Evolutionary conservation across 441 rosid species (phyloP), one percentile per base, ranked within the genome.

Genomic region (Mallotus repandus): DNA sequence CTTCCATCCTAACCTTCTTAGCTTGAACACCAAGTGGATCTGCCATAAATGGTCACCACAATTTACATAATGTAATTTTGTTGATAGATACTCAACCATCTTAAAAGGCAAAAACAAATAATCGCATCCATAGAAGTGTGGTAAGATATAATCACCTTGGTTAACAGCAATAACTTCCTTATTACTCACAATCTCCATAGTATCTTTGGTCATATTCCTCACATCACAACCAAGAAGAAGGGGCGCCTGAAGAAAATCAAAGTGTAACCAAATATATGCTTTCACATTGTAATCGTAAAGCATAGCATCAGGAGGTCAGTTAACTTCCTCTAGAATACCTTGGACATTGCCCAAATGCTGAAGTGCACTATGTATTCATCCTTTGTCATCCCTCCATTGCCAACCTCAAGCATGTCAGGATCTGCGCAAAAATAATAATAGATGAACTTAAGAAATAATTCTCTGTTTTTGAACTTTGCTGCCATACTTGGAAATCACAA

Each of bases 381-480:
- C 0, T 75, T 72, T 18, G 85, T 86, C 93, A 89, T 89, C 57
- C 89, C 89, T 52, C 93, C 93, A 66, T 89, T 89, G 18, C 91
- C 93, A 10, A 89, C 88, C 80, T 89, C 91, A 50, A 89, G 89
- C 93, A 86, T 89, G 81, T 86, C 88, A 21, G 88, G 90, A 76
- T 86, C 89, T 84, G 70, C 63, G 67, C 38, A 73, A 60, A 68
- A 21, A 74, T 5, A 46, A 63, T 10, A 13, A 52, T 21, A 14
- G 57, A 46, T 0, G 15, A 35, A 35, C 10, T 45, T 16, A 19
- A 4, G 3, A 2, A 53, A 6, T 1, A n/a, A 19, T 11, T 29
- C 7, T 50, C n/a, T 49, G 0, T n/a, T 25, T 35, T 0, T 29
- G 38, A 56, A 32, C n/a, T 60, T 21, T 7, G 18, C 38, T 38